Evolutionary conservation across 2,329 filamentous ascomycete genomes (phyloP), one percentile per base, ranked within the genome.

Genomic region (Hypomyces rosellus): DNA sequence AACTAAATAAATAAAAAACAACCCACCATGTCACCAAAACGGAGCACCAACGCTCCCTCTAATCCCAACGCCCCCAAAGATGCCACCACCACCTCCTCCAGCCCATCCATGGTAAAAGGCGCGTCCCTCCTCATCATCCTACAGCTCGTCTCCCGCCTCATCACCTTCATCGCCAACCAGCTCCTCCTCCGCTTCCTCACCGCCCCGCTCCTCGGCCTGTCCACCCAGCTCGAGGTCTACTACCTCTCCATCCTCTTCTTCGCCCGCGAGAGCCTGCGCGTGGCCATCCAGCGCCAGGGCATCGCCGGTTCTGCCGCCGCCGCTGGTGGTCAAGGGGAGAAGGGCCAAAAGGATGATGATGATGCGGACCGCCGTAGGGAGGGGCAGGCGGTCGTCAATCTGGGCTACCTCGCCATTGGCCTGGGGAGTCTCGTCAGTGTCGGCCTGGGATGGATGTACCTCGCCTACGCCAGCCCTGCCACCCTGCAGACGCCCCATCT

Each of bases 191-290:
- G 92, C 34, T 92, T 88, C 65, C 74, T 97, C 41, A 95, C 90
- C 1, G 91, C 93, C 0, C 80, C 86, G 52, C 77, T 95, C 0
- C 79, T 99, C 1, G 93, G 92, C 5, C 76, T 95, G 5, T 86
- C 91, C 2, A 86, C 91, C 0, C 93, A 96, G 66, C 78, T 99
- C 3, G 93, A 99, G 61, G 82, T 97, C 1, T 96, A 91, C 67
- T 91, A 92, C 53, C 86, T 95, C 41, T 89, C 90, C 0, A 85
- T 95, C n/a, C 77, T 99, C 1, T 96, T 95, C 68, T 97, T 99
- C 63, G 87, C 93, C 0, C 81, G 93, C 37, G 93, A 99, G 69
- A 92, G 87, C 61, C 73, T 97, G 45, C 85, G 93, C 14, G 86
- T 96, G n/a, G 90, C 92, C 22, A 81, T 96, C 34, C 92, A 97